Conservation (phyloP, 2,329 filamentous ascomycete genomes). For the Paecilomyces sp. region DNA sequence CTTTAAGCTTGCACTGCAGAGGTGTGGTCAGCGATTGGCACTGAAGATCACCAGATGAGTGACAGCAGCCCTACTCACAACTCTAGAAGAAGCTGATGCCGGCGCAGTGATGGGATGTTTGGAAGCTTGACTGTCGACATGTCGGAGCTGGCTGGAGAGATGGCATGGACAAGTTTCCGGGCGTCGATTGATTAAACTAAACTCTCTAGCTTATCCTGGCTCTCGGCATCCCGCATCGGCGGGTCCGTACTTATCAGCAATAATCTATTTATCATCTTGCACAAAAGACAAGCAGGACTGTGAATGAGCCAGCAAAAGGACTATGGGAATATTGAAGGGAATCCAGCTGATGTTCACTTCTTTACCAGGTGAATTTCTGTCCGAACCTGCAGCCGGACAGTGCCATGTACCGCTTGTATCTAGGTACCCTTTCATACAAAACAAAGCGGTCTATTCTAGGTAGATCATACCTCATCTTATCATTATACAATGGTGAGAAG, state of each 20-base stretch:
- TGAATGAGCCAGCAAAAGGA: background rate
- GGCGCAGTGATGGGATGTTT: conserved; percentile 50
- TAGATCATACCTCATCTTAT: background rate
- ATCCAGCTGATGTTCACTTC: background rate
- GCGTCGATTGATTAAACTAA: background rate
- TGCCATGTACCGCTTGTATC: background rate
- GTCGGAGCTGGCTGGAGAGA: background rate
- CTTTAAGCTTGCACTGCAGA: conserved; percentile 65
- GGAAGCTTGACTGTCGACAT: conserved; percentile 32
- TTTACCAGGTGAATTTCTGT: background rate
- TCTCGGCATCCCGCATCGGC: background rate
- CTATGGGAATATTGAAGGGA: background rate
- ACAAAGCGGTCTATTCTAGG: background rate
- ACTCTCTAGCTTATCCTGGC: background rate
- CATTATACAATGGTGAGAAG: background rate
- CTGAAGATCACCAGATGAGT: background rate
- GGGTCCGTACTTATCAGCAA: background rate
- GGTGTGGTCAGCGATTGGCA: conserved; percentile 8
- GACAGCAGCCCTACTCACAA: conserved; percentile 54
- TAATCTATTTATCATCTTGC: background rate
- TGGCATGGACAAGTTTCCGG: background rate
- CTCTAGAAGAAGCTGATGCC: conserved; percentile 71
- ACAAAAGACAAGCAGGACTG: background rate
- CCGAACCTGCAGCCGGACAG: background rate
- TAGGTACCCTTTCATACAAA: background rate